phyloP scores from a whole-genome alignment of 192 early-diverging fungal genomes.

The Kappamyces sp. region DNA sequence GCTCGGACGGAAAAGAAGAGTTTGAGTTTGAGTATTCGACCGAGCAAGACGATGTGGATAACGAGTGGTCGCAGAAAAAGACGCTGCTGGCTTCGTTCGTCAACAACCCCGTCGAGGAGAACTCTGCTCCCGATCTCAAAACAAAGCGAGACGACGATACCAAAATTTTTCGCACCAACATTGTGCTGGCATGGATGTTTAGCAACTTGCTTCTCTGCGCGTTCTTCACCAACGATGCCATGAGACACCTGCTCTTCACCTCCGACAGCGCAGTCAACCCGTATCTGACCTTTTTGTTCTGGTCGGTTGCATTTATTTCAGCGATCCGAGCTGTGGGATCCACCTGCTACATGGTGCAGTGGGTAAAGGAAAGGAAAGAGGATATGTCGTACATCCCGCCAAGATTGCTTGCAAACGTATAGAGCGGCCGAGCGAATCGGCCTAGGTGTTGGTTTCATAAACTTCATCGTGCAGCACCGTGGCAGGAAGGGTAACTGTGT shows the following conservation, averaged over 20 bases:
- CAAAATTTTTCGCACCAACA: slow-evolving; percentile 49
- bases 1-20: slow-evolving; percentile 16
- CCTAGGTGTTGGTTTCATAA: too few species aligned
- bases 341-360: slow-evolving; percentile 49
- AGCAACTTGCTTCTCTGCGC: slow-evolving; percentile 66
- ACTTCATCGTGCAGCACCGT: too few species aligned
- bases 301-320: slow-evolving; percentile 73
- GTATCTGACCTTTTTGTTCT: slow-evolving; percentile 78
- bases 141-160: slow-evolving; percentile 76
- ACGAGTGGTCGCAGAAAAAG: slow-evolving; percentile 13
- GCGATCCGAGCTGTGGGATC: slow-evolving; percentile 68
- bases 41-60: slow-evolving; percentile 20
- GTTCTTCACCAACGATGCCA: slow-evolving; percentile 54
- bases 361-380: slow-evolving; percentile 1
- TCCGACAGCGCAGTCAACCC: slow-evolving; percentile 46
- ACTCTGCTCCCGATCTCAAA: slow-evolving; percentile 40
- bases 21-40: slow-evolving; percentile 20
- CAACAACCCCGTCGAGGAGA: slow-evolving; percentile 8
- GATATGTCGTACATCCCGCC: too few species aligned
- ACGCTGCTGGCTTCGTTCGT: slow-evolving; percentile 17
- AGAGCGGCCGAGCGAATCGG: too few species aligned
- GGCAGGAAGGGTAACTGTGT: too few species aligned
- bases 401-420: too few species aligned
- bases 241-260: slow-evolving; percentile 3
- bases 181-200: slow-evolving; percentile 62